Evolutionary conservation across 2,329 filamentous ascomycete species (phyloP), one percentile per base, ranked within the genome.

Genomic region (Ophiostoma ips): DNA sequence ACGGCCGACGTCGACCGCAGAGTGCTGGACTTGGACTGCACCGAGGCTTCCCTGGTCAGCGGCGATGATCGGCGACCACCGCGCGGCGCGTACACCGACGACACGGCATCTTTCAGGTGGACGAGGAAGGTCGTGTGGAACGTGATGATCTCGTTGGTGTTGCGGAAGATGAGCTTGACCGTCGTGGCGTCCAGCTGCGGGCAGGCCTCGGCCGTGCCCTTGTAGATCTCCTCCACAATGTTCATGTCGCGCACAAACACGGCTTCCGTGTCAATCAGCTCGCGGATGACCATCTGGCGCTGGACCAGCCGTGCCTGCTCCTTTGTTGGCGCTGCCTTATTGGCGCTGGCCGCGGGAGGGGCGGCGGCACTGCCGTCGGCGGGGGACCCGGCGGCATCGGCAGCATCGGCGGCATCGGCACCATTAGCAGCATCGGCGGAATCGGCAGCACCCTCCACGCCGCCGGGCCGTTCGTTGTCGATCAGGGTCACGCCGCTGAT

Each of bases 151-250:
- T 95, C 84, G 58, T 92, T 85, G 4, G 85, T 89, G 61, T 98
- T 98, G 55, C 87, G 83, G 64, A 98, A 98, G 15, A 98, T 79
- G 12, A 85, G 74, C 62, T 89, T 94, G 59, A 94, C 82, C 55
- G 94, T 94, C 55, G 90, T 85, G 38, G 77, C 70, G 40, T 84
- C 86, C 28, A 95, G 76, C 55, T 87, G 79, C 9, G 87, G 79
- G 50, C 85, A 88, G 11, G 84, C 84, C 57, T 84, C 81, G 1
- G 87, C 86, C 1, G 92, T 96, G 40, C 87, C 88, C 65, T 94
- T 94, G 72, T 96, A 98, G 50, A 98, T 96, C 61, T 96, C 89
- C 60, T 94, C 87, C 2, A 95, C 84, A 49, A 98, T 90, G 63
- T 89, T 95, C 87, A 98, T 90, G 63, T 98, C 92, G 55, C 87